Evolutionary conservation across 2,329 filamentous ascomycete species (phyloP), one percentile per base, ranked within the genome.

Genomic region (Fusarium sp.): DNA sequence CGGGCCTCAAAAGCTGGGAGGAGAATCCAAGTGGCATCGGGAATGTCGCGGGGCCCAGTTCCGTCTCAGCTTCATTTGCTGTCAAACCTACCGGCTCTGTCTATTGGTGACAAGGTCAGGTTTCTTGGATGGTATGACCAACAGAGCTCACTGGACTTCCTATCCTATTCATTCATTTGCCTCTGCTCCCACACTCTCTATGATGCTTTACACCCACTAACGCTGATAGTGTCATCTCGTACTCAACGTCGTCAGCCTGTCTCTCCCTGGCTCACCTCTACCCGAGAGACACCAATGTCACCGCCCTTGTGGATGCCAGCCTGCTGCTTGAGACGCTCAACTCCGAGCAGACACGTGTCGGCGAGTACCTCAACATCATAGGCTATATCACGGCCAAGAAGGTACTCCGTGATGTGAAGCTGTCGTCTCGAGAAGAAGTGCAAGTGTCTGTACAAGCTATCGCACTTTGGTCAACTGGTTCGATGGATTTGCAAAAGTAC

Each of bases 311-410:
- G 39, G 90, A 97, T 78, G 88, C 97, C 68, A 88, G 90, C 62
- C 89, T 95, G 73, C 82, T 97, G 4, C 87, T 97, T 6, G 88
- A 92, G 77, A 87, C 85, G 11, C 83, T 97, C 67, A 90, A 89
- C 23, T 83, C 88, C 25, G 88, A 92, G 66, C 87, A 93, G 60
- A 88, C 93, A 62, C 88, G 91, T 60, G 84, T 93, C 30, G 96
- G 96, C n/a, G 88, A 92, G 69, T 98, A 95, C 95, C 83, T 98
- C 59, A 97, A 98, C 80, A 88, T 98, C 5, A 90, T 98, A 74
- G 96, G 95, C 7, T 97, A 97, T 81, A 86, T 95, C 64, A 87
- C 85, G 23, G 66, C 75, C n/a, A 76, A 73, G 63, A 70, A 73
- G 13, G 50, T 63, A 52, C 39, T 57, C 23, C 62, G 60, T 56